phyloP scores from a whole-genome alignment of 441 rosid genomes.

The Erysimum pusillum region DNA sequence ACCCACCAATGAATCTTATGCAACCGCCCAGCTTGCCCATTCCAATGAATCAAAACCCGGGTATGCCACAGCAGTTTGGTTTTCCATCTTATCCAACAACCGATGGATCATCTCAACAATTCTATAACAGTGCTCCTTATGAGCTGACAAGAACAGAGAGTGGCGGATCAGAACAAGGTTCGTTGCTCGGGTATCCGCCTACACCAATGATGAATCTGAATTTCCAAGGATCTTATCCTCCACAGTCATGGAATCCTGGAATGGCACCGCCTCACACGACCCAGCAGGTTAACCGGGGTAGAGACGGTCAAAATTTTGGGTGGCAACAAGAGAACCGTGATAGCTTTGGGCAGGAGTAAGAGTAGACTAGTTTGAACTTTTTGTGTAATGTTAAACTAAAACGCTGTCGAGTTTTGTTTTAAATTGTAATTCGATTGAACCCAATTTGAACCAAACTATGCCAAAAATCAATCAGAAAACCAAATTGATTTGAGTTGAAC shows the following conservation, averaged over 20 bases:
- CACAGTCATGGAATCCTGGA: slow-evolving; percentile 76
- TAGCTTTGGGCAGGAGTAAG: slow-evolving; percentile 55
- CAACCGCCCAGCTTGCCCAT: slow-evolving; percentile 70
- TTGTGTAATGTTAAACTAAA: slow-evolving; percentile 16
- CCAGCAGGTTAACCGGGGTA: slow-evolving; percentile 61
- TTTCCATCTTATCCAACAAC: slow-evolving; percentile 64
- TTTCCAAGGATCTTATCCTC: slow-evolving; percentile 65
- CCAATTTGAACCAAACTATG: background rate
- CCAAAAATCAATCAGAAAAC: background rate
- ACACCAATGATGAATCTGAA: slow-evolving; percentile 59
- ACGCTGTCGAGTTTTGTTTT: slow-evolving; percentile 1
- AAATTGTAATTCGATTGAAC: slow-evolving; percentile 1
- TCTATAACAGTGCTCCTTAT: slow-evolving; percentile 60
- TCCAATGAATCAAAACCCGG: slow-evolving; percentile 72
- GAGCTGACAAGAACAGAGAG: slow-evolving; percentile 66
- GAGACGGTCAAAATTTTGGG: slow-evolving; percentile 70
- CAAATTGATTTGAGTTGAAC: background rate
- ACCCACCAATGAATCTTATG: slow-evolving; percentile 68
- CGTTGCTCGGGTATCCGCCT: slow-evolving; percentile 75
- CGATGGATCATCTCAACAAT: slow-evolving; percentile 73
- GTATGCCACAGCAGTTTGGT: slow-evolving; percentile 64
- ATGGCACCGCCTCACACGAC: slow-evolving; percentile 55
- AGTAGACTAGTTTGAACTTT: slow-evolving; percentile 25
- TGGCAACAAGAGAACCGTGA: slow-evolving; percentile 87
- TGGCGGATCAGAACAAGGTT: slow-evolving; percentile 74